Evolutionary conservation across 768 basidiomycete species (phyloP).

Genomic region (Tremella fuciformis): DNA sequence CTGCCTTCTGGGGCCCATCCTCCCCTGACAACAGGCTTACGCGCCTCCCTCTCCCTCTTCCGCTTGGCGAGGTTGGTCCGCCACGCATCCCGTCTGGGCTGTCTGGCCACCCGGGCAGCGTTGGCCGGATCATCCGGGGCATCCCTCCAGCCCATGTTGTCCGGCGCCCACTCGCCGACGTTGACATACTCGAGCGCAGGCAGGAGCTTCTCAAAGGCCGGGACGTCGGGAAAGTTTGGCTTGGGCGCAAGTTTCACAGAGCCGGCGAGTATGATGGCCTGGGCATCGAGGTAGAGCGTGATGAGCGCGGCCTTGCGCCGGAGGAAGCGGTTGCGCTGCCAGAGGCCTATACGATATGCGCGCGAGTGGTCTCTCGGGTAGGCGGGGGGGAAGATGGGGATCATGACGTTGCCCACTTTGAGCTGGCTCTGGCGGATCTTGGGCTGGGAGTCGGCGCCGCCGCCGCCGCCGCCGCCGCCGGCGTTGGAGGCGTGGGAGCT

Average conservation of each 20-base stretch:
- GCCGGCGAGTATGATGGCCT: constrained; percentile 19
- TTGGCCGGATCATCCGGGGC: constrained; percentile 10
- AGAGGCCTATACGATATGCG: neutral
- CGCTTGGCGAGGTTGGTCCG: constrained; percentile 16
- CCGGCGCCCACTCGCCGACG: constrained; percentile 36
- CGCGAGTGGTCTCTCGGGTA: neutral
- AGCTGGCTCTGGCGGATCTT: constrained; percentile 1
- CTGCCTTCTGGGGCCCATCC: constrained; percentile 49
- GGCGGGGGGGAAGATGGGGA: constrained; percentile 3
- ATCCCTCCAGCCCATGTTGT: constrained; percentile 34
- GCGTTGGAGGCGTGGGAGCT: too few species aligned
- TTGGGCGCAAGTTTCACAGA: constrained; percentile 7
- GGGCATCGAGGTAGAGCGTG: constrained; percentile 38
- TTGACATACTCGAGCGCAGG: constrained; percentile 36
- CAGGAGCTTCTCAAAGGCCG: constrained; percentile 40
- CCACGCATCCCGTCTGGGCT: constrained; percentile 17
- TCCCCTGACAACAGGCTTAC: constrained; percentile 29
- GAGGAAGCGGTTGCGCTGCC: constrained; percentile 16
- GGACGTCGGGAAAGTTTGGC: constrained; percentile 27
- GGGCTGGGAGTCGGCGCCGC: too few species aligned
- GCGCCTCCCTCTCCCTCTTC: constrained; percentile 13
- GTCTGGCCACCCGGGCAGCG: neutral
- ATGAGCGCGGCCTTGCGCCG: constrained; percentile 37
- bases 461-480: too few species aligned
- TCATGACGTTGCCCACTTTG: neutral